Percentiles rank a stretch among this genome's conserved stretches.
phyloP scores from a whole-genome alignment of 108 stramenopile genomes.

The Hondaea fermentalgiana region DNA sequence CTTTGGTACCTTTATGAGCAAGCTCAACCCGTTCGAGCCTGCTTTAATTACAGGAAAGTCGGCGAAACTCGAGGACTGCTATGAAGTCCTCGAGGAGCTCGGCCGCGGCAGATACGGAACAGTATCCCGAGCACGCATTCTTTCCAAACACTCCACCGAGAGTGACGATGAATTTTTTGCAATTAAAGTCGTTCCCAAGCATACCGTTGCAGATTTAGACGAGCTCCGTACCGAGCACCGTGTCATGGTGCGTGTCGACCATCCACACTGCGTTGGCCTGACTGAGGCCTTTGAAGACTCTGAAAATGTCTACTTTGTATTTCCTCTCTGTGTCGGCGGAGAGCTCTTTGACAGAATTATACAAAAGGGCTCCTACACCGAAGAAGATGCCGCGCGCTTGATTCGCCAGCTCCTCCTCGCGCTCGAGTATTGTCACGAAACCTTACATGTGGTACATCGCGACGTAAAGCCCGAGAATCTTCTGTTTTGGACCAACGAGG shows the following conservation, averaged over 20 bases:
- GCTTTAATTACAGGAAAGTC: neutral
- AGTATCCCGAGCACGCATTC: neutral
- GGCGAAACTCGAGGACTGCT: neutral
- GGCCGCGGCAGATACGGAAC: neutral
- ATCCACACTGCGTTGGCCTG: neutral
- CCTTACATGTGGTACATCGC: slow-evolving; percentile 67
- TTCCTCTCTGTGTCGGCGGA: slow-evolving; percentile 66
- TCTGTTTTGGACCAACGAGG: slow-evolving; percentile 43
- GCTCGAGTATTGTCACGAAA: slow-evolving; percentile 66
- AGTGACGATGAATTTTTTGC: neutral
- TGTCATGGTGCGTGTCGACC: neutral
- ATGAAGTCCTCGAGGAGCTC: neutral
- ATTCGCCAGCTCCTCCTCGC: slow-evolving; percentile 63
- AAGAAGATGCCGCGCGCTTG: slow-evolving; percentile 64
- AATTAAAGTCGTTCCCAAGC: neutral
- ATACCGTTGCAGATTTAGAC: neutral
- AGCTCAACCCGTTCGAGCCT: neutral
- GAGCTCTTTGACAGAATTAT: slow-evolving; percentile 87
- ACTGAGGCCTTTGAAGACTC: neutral
- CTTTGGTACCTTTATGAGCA: neutral
- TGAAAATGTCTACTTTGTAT: slow-evolving; percentile 29
- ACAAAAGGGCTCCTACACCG: slow-evolving; percentile 68
- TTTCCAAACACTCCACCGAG: neutral
- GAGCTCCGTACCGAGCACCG: neutral
- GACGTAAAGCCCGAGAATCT: slow-evolving; percentile 83